Evolutionary conservation across 345 rosid genomes (phyloP), one percentile per base, ranked within the genome.

Genomic region (Trapa incisa): DNA sequence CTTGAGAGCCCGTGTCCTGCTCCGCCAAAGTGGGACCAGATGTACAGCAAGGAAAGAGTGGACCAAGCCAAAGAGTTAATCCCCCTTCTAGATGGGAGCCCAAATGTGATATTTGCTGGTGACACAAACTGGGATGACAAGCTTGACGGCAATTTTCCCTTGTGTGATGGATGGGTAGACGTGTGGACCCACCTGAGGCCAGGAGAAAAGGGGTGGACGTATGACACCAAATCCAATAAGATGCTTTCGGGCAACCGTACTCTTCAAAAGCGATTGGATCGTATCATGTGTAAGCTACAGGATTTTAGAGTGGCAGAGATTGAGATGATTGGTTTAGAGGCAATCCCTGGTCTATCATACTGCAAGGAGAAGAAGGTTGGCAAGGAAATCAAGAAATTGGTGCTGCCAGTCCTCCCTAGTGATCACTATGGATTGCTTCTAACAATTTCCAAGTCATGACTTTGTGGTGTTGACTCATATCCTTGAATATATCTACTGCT

Each of bases 121-220:
- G 99, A 94, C 78, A 87, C 89, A 95, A 94, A 91, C 75, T 94
- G 99, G 99, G 91, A 87, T 65, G 97, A 91, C 72, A 87, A 86
- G 69, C 77, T 81, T 76, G 99, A 94, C 22, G 96, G 97, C 36
- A 72, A 61, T 58, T 87, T 91, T 75, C 97, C 99, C 74, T 75
- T 80, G 29, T 65, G 67, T 8, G 87, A 86, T 54, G 87, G 86
- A 68, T 91, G 99, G 97, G 57, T 79, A 6, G 99, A 91, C 74
- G 89, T 75, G 9, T 94, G 99, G 99, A 72, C 75, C 68, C 83
- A 83, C 75, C 68, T 89, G 76, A 91, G 78, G 82, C 81, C 86
- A 1, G 85, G 82, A 33, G 96, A 89, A 72, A 61, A 54, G 5
- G 97, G 99, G 47, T 94, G 86, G 79, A 94, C 99, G 0, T 94